Base-by-base conservation (phyloP, 768 basidiomycete species). In the Dentipellis fragilis region DNA sequence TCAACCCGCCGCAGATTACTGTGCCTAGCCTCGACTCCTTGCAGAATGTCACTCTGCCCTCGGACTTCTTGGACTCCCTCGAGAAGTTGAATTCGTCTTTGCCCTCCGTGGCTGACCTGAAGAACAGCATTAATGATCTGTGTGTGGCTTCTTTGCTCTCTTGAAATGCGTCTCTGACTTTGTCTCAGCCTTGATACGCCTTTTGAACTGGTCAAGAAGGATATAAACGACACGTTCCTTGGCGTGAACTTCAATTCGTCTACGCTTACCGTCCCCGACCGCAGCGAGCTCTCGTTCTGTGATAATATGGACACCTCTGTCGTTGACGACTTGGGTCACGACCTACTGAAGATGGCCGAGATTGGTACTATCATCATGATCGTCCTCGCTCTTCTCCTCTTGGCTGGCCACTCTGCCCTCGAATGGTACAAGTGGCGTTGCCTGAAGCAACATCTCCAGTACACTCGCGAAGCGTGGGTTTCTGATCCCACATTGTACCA, bases 371-470 rank as follows among this genome's bases (percentile, higher is more conserved):
- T 89, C 51, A 75, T 97, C 55, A 71, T 96, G 60, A 75, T 90
- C 54, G 67, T 83, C 45, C 68, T 86, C 38, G 83, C 87, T n/a
- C 67, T 92, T 39, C 63, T 92, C 54, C 78, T 94, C 51, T 75
- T 93, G 61, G 81, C 75, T 9, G 81, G 81, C 37, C 80, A 93
- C 68, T 87, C 82, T 59, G 67, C 84, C 3, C 72, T 94, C 62
- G 90, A 93, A 63, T 93, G 91, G 88, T 93, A 84, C 76, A 87
- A 87, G 64, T 96, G 92, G 88, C 75, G 79, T 11, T 81, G 72
- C 66, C 76, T 89, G 67, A 80, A 80, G 69, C 63, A 61, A 3
- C 83, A 89, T 62, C 71, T 93, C 56, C 76, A 78, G 63, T 75
- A 75, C 56, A 89, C 84, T 4, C 86, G 90, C 46, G 78, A 84